Base-by-base conservation (phyloP, 345 rosid species). In the Pugionium dolabratum region DNA sequence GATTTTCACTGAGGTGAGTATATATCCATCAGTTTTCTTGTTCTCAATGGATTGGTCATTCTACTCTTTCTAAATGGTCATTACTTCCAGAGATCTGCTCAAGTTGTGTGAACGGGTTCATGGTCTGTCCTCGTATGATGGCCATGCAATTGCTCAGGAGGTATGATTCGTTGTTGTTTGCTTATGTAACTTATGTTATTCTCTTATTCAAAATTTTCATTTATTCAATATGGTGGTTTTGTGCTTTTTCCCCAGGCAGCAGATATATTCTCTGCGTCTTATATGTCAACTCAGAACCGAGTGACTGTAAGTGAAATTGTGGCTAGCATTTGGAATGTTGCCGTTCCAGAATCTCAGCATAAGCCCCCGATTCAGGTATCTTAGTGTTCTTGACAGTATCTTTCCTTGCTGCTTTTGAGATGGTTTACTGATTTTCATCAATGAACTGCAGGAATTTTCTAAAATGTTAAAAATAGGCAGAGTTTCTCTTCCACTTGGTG, bases 21-120 rank as follows among this genome's bases (percentile, higher is more conserved):
- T 46, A 44, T 57, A 57, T 64, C 42, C 47, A 51, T 39, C 54
- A 59, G 29, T 55, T 49, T 55, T 44, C 31, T 49, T 64, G 45
- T 35, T 66, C 9, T 39, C 32, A 42, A 1, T 70, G 2, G 32
- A 42, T 65, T 58, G 39, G 47, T 43, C 36, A 45, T 52, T 70
- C 46, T 75, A 70, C 62, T 56, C 54, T 56, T 77, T 32, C 49
- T 80, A 30, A 64, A 78, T 42, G 26, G 58, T 65, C 58, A 52
- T 70, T 36, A 32, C 64, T 64, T 70, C 47, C 83, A 93, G 98
- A 86, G 98, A 93, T 82, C 86, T 93, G 59, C 85, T 93, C 41
- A 90, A 93, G 79, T 90, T 88, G 95, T 90, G 98, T 80, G 92
- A 85, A 69, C 80, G 98, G 67, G 83, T 93, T 75, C 75, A 76